phyloP scores from a whole-genome alignment of 2,329 filamentous ascomycete species.

The Myriosclerotinia curreyana region DNA sequence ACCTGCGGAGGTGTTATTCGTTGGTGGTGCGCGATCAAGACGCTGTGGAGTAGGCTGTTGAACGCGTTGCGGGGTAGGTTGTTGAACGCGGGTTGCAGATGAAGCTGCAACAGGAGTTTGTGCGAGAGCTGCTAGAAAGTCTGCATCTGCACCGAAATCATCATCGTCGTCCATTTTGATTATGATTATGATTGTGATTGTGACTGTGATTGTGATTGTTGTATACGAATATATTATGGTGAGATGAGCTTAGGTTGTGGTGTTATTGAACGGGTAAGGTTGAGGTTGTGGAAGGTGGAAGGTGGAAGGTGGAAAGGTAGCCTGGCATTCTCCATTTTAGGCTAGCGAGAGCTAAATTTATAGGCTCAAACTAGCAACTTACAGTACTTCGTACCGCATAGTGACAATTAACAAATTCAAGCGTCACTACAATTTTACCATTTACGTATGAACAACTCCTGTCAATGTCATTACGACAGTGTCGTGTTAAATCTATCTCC shows the following conservation, averaged over 20 bases:
- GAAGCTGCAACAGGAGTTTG: constrained; percentile 42
- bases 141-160: constrained; percentile 54
- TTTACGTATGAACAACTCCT: neutral
- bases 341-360: neutral
- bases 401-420: neutral
- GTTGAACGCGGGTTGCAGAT: constrained; percentile 34
- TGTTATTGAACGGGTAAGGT: neutral
- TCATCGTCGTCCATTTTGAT: constrained; percentile 49
- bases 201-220: neutral
- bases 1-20: constrained; percentile 36
- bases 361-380: neutral
- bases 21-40: constrained; percentile 50
- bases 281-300: neutral
- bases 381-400: no score
- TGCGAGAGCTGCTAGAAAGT: constrained; percentile 55
- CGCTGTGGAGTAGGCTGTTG: constrained; percentile 54
- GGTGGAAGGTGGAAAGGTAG: neutral
- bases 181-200: neutral
- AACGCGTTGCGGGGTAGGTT: constrained; percentile 42
- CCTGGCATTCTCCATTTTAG: neutral
- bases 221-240: neutral
- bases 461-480: neutral
- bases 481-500: neutral
- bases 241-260: neutral
- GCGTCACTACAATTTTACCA: neutral